Evolutionary conservation across 192 early-diverging fungal species (phyloP).

Genomic region (Backusella australiensis): DNA sequence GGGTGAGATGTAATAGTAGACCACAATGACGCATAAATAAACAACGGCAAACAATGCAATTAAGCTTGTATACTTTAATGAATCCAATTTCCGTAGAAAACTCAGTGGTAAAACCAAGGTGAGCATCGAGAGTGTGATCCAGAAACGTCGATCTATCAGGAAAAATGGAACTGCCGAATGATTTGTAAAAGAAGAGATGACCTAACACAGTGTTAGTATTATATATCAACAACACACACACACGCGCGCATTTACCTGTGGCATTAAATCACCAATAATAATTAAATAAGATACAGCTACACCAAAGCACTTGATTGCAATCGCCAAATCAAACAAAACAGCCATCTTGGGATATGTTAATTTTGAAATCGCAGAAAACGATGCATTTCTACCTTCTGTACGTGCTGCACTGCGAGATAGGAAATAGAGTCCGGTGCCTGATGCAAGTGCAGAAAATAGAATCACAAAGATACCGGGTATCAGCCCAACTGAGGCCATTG

Average conservation of each 20-base stretch:
- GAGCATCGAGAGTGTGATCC: slow-evolving; percentile 82
- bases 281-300: slow-evolving; percentile 94
- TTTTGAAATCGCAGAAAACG: slow-evolving; percentile 89
- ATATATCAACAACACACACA: too few relatives aligned
- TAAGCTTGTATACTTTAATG: slow-evolving; percentile 85
- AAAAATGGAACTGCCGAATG: slow-evolving; percentile 13
- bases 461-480: slow-evolving; percentile 80
- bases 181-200: neutral
- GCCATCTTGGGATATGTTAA: slow-evolving; percentile 94
- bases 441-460: slow-evolving; percentile 68
- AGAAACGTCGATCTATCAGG: slow-evolving; percentile 67
- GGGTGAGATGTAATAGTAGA: slow-evolving; percentile 67
- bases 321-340: slow-evolving; percentile 89
- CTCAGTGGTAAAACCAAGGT: slow-evolving; percentile 68
- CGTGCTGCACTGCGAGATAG: slow-evolving; percentile 72
- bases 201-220: neutral
- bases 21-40: slow-evolving; percentile 86
- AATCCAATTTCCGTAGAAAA: slow-evolving; percentile 85
- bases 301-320: slow-evolving; percentile 98
- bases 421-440: slow-evolving; percentile 83
- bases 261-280: slow-evolving; percentile 93
- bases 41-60: slow-evolving; percentile 81
- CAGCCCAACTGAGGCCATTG: slow-evolving; percentile 83
- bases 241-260: slow-evolving; percentile 43
- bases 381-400: slow-evolving; percentile 75